Conservation (phyloP, 176 grass and related monocot genomes). For the Oryza meyeriana region DNA sequence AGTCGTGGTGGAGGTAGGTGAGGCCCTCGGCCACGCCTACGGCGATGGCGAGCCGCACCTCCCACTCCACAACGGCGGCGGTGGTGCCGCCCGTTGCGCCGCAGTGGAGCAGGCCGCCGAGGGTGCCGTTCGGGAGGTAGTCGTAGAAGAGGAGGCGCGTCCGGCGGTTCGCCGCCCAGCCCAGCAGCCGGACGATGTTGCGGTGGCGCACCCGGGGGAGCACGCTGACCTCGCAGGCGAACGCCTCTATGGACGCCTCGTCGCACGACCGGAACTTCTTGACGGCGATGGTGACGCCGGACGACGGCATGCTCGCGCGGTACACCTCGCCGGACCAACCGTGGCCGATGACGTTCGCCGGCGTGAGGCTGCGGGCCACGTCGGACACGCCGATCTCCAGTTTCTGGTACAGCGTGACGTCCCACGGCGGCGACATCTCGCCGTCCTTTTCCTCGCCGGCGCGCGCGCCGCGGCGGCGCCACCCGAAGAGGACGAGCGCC, state of each 20-base stretch:
- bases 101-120: slow-evolving; percentile 56
- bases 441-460: slow-evolving; percentile 34
- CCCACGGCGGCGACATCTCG: slow-evolving; percentile 81
- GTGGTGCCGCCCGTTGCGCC: background rate
- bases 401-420: slow-evolving; percentile 90
- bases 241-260: slow-evolving; percentile 53
- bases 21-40: slow-evolving; percentile 77
- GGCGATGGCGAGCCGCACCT: slow-evolving; percentile 71
- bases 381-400: slow-evolving; percentile 71
- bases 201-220: slow-evolving; percentile 79
- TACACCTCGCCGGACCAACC: slow-evolving; percentile 83
- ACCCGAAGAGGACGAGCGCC: slow-evolving; percentile 33
- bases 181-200: slow-evolving; percentile 76
- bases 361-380: slow-evolving; percentile 53
- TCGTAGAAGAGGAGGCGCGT: slow-evolving; percentile 85
- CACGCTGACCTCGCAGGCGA: slow-evolving; percentile 72
- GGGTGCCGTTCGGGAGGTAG: slow-evolving; percentile 84
- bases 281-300: slow-evolving; percentile 52
- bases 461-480: slow-evolving; percentile 20
- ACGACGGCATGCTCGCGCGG: slow-evolving; percentile 47
- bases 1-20: slow-evolving; percentile 86
- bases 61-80: slow-evolving; percentile 63
- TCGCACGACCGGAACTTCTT: slow-evolving; percentile 76
- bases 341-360: slow-evolving; percentile 57
- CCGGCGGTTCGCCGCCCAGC: slow-evolving; percentile 77